These are phyloP conservation scores for Fusarium ramigenum DNA, from an alignment of 2,329 filamentous ascomycete species.

Conservation along the genomic window DNA sequence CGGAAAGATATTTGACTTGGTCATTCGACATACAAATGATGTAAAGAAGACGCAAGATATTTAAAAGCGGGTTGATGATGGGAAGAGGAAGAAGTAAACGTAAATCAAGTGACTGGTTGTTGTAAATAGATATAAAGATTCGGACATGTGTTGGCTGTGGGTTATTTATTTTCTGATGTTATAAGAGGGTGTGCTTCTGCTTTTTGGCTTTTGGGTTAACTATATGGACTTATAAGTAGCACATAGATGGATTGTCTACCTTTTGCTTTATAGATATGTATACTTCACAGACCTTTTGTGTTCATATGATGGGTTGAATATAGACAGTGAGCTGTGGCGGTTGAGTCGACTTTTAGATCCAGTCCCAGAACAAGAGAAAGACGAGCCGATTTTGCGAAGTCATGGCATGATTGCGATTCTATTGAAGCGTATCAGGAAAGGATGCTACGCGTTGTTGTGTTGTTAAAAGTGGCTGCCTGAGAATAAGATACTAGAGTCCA, in stretches of 20 bases:
- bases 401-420: too few species aligned
- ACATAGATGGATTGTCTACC: fast-evolving
- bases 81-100: not conserved
- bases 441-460: too few species aligned
- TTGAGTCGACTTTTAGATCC: too few species aligned
- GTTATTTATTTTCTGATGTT: not conserved
- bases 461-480: too few species aligned
- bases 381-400: too few species aligned
- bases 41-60: not conserved
- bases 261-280: not conserved
- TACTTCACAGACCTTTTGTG: not conserved
- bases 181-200: not conserved
- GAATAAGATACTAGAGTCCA: too few species aligned
- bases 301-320: not conserved
- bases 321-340: fast-evolving
- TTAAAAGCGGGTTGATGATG: not conserved
- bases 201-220: too few species aligned
- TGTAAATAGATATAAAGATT: not conserved
- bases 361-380: too few species aligned
- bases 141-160: fast-evolving
- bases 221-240: too few species aligned
- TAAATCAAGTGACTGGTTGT: not conserved
- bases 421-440: too few species aligned
- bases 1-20: not conserved
- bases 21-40: not conserved